Conservation (phyloP, 257 asterid genomes). For the Solanum peruvianum region DNA sequence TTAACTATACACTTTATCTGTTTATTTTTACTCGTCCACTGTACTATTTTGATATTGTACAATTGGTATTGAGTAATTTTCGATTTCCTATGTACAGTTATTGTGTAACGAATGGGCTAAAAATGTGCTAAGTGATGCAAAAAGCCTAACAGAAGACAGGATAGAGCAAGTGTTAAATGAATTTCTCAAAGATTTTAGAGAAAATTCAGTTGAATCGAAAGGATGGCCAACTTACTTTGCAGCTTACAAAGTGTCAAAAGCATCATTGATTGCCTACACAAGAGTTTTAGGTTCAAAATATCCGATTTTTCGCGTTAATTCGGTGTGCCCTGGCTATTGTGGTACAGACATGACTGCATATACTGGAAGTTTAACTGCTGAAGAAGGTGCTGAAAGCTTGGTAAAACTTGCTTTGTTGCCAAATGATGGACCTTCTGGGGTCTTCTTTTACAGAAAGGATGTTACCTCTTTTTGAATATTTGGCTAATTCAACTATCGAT, state of each 20-base stretch:
- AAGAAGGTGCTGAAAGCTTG: constrained; percentile 43
- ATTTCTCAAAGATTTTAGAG: constrained; percentile 36
- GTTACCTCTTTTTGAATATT: background rate
- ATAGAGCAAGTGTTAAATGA: constrained; percentile 30
- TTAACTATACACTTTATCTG: background rate
- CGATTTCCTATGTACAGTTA: constrained; percentile 8
- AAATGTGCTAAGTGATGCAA: constrained; percentile 22
- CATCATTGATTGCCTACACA: constrained; percentile 44
- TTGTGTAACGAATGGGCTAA: constrained; percentile 37
- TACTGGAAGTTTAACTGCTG: constrained; percentile 27
- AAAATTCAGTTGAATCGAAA: constrained; percentile 22
- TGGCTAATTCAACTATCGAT: background rate
- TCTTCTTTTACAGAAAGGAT: background rate
- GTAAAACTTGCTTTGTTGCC: constrained; percentile 47
- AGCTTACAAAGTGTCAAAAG: constrained; percentile 51
- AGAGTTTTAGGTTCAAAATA: constrained; percentile 29
- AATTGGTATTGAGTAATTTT: background rate
- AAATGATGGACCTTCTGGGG: constrained; percentile 45
- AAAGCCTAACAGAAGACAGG: constrained; percentile 32
- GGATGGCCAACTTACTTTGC: constrained; percentile 36
- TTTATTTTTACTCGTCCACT: no score
- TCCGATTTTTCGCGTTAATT: constrained; percentile 22
- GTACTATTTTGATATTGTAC: no score
- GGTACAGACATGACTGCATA: constrained; percentile 32
- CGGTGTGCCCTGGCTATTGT: constrained; percentile 57